Evolutionary conservation across 768 basidiomycete genomes (phyloP), one percentile per base, ranked within the genome.

Genomic region (Mycena galericulata): DNA sequence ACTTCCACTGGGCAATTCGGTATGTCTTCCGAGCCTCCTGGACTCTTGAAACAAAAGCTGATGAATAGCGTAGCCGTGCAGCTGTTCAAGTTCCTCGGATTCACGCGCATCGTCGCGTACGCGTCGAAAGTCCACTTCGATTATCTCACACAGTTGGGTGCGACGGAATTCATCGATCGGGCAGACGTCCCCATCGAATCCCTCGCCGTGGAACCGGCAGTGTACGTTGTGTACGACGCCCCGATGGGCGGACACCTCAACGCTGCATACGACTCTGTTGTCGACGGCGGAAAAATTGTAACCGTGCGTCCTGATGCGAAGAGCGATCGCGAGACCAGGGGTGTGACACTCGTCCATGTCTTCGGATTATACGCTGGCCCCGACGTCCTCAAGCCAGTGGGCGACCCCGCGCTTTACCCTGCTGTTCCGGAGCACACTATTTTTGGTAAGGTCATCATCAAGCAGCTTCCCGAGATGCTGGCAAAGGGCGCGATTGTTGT

Each of bases 11-110:
- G n/a, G n/a, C n/a, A n/a, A n/a, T n/a, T n/a, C n/a, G n/a, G n/a
- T n/a, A n/a, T n/a, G n/a, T n/a, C n/a, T n/a, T n/a, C n/a, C n/a
- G n/a, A n/a, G n/a, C n/a, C n/a, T n/a, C n/a, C n/a, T n/a, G n/a
- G n/a, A n/a, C n/a, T n/a, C n/a, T n/a, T n/a, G n/a, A n/a, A n/a
- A n/a, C n/a, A n/a, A n/a, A n/a, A n/a, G n/a, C n/a, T n/a, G n/a
- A n/a, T n/a, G n/a, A n/a, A n/a, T n/a, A n/a, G n/a, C n/a, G 0
- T 63, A 84, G 83, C 68, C 20, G 77, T 84, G 43, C 83, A 83
- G 72, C 62, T 85, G 0, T 79, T 81, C 6, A 81, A 79, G 67
- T 75, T 82, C 65, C 81, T 82, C 17, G 83, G 83, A 43, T 84
- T 83, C 68, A 79, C 76, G 15, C 78, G 76, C 6, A 79, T 79